Conservation (phyloP, 1,284 basidiomycete genomes). For the Tylopilus sp. region DNA sequence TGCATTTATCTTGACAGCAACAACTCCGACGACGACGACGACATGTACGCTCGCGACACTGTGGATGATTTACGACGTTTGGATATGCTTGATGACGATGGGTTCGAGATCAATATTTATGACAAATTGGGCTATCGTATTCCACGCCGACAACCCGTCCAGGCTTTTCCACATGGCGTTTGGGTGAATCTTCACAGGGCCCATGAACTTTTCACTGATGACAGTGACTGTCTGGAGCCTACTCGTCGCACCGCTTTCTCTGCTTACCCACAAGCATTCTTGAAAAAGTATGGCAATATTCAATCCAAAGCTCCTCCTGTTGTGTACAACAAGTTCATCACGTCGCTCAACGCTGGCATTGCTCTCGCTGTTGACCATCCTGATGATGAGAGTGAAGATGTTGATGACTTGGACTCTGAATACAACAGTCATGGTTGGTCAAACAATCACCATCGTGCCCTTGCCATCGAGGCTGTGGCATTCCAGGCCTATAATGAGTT, state of each 20-base stretch:
- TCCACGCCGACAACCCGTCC: not conserved
- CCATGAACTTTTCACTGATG: not conserved
- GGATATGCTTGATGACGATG: not conserved
- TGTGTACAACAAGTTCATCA: too few relatives aligned
- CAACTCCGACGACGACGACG: too few relatives aligned
- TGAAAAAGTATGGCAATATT: not conserved
- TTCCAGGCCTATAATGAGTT: conserved; percentile 11
- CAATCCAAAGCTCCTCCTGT: not conserved
- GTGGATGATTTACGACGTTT: too few relatives aligned
- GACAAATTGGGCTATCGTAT: not conserved
- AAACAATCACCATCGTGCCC: not conserved
- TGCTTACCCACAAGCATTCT: not conserved
- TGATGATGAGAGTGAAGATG: not conserved
- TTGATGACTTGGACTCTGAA: too few relatives aligned
- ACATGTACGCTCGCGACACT: too few relatives aligned
- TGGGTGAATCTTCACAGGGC: not conserved
- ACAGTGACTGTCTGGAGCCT: too few relatives aligned
- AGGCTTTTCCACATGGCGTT: not conserved
- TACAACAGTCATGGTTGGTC: too few relatives aligned
- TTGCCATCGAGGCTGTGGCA: not conserved
- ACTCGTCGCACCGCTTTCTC: not conserved
- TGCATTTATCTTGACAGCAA: too few relatives aligned
- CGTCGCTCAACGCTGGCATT: not conserved
- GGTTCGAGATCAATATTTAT: not conserved
- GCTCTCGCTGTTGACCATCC: too few relatives aligned